A percentile compares a stretch with the other conserved stretches of the same genome.
phyloP scores from a whole-genome alignment of 257 asterid species.

The Penstemon eatonii region DNA sequence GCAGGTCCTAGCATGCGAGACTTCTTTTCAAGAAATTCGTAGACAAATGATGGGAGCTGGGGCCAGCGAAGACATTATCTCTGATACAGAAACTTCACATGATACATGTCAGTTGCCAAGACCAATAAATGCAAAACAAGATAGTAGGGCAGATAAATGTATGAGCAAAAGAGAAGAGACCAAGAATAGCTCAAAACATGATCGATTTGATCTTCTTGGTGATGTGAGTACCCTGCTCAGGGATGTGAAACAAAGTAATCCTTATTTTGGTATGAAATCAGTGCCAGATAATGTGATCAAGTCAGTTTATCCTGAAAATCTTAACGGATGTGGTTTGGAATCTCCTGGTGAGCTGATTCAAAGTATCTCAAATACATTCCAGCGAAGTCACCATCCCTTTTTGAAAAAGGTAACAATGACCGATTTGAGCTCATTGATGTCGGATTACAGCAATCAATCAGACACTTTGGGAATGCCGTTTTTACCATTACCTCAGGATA shows the following conservation, averaged over 20 bases:
- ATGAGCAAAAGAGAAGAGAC: slow-evolving; percentile 42
- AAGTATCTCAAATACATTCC: slow-evolving; percentile 65
- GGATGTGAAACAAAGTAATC: slow-evolving; percentile 65
- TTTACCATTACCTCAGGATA: slow-evolving; percentile 83
- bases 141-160: slow-evolving; percentile 34
- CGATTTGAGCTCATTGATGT: slow-evolving; percentile 66
- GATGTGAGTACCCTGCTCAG: slow-evolving; percentile 64
- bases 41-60: slow-evolving; percentile 79
- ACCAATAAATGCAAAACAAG: slow-evolving; percentile 38
- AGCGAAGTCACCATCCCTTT: slow-evolving; percentile 81
- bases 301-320: slow-evolving; percentile 43
- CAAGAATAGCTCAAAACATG: slow-evolving; percentile 54
- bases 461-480: slow-evolving; percentile 95
- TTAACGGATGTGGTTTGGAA: slow-evolving; percentile 51
- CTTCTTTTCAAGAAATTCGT: slow-evolving; percentile 83
- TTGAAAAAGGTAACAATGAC: slow-evolving; percentile 67
- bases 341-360: slow-evolving; percentile 82
- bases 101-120: slow-evolving; percentile 34
- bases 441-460: slow-evolving; percentile 79
- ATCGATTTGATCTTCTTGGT: slow-evolving; percentile 73
- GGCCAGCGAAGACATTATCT: slow-evolving; percentile 37
- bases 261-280: slow-evolving; percentile 41
- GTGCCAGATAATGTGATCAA: slow-evolving; percentile 44
- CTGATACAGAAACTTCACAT: slow-evolving; percentile 36
- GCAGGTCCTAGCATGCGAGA: slow-evolving; percentile 93